A percentile compares a stretch with the other conserved stretches of the same genome.
phyloP scores from a whole-genome alignment of 1,139 yeast species.

The Petasospora rhodanensis region DNA sequence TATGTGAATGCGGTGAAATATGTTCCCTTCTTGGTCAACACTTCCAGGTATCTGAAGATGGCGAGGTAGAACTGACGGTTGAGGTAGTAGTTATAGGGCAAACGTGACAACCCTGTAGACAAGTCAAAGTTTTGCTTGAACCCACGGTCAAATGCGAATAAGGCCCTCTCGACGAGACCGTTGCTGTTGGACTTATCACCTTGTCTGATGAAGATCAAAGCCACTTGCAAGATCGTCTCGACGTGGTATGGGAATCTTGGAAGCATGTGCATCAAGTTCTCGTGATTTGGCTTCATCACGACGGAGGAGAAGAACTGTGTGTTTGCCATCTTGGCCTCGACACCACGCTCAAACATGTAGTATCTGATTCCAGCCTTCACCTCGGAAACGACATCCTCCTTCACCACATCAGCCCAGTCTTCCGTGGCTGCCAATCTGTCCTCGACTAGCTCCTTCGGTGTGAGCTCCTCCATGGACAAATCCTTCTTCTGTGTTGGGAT shows the following conservation, averaged over 20 bases:
- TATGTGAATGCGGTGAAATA: slow-evolving; percentile 72
- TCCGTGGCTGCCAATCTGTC: slow-evolving; percentile 34
- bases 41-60: slow-evolving; percentile 65
- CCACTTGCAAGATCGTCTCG: slow-evolving; percentile 75
- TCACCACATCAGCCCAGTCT: slow-evolving; percentile 45
- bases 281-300: slow-evolving; percentile 70
- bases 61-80: slow-evolving; percentile 77
- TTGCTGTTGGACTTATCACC: slow-evolving; percentile 71
- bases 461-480: slow-evolving; percentile 55
- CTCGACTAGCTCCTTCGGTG: slow-evolving; percentile 36
- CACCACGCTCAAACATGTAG: slow-evolving; percentile 44
- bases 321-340: slow-evolving; percentile 41
- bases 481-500: slow-evolving; percentile 67
- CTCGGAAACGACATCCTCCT: slow-evolving; percentile 43
- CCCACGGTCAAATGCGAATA: slow-evolving; percentile 75
- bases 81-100: slow-evolving; percentile 72
- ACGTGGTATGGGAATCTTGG: slow-evolving; percentile 68
- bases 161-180: slow-evolving; percentile 69
- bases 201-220: slow-evolving; percentile 69
- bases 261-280: slow-evolving; percentile 51
- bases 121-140: slow-evolving; percentile 46
- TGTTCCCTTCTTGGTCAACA: slow-evolving; percentile 74
- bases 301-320: slow-evolving; percentile 64
- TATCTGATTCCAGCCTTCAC: slow-evolving; percentile 47
- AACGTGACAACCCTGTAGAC: slow-evolving; percentile 54